Percentiles rank a stretch among this genome's conserved stretches.
phyloP scores from a whole-genome alignment of 2,329 filamentous ascomycete genomes.

The Fusarium pininemorale region DNA sequence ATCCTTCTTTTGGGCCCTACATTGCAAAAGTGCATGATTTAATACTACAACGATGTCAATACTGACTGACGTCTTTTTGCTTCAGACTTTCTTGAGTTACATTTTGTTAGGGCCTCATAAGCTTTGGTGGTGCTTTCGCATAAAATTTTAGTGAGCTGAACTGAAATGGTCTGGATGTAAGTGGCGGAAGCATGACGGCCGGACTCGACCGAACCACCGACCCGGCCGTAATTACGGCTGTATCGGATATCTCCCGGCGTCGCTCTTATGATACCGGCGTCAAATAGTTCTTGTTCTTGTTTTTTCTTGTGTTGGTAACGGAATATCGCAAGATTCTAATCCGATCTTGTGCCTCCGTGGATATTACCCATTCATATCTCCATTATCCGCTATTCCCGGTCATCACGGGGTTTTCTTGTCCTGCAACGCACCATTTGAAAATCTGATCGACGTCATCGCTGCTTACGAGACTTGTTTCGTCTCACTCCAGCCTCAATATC shows the following conservation, averaged over 20 bases:
- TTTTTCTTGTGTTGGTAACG: background rate
- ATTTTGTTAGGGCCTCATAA: background rate
- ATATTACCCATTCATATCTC: constrained; percentile 20
- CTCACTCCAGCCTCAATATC: constrained; percentile 26
- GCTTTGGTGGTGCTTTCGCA: background rate
- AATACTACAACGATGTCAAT: background rate
- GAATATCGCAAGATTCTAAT: constrained; percentile 13
- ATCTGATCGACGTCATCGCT: constrained; percentile 30
- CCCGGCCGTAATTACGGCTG: constrained; percentile 41
- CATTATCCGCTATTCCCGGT: constrained; percentile 9
- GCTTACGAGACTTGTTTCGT: constrained; percentile 20
- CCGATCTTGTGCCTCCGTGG: constrained; percentile 2
- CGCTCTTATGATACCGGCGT: background rate
- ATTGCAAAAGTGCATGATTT: constrained; percentile 3
- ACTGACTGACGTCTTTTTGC: background rate
- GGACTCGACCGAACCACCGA: constrained; percentile 29
- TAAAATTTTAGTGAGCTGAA: background rate
- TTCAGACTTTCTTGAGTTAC: background rate
- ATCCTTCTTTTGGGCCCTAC: background rate
- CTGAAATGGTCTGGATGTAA: background rate
- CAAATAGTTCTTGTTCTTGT: background rate
- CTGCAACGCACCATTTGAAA: background rate
- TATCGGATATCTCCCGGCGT: constrained; percentile 29
- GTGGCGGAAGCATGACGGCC: constrained; percentile 21
- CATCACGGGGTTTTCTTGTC: constrained; percentile 12